Conservation (phyloP, 352 stramenopile species). For the Globisporangium echinulatum region DNA sequence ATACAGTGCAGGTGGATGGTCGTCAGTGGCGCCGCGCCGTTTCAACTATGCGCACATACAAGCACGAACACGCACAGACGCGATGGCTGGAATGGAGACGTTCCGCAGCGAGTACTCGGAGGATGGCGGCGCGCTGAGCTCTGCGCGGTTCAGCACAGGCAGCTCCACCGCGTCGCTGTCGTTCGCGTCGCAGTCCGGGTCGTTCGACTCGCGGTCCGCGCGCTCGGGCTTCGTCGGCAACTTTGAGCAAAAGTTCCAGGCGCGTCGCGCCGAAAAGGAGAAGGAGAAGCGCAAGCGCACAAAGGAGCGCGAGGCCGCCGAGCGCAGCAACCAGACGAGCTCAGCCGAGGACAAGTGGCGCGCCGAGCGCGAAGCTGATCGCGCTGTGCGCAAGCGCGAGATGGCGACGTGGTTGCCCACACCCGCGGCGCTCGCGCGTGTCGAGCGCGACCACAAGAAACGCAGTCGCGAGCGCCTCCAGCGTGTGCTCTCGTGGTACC, state of each 20-base stretch:
- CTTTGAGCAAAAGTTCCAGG: slow-evolving; percentile 52
- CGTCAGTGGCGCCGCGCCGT: too few species aligned
- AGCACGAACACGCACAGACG: too few species aligned
- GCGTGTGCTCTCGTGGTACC: slow-evolving; percentile 48
- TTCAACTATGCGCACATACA: too few species aligned
- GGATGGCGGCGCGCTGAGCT: slow-evolving; percentile 13
- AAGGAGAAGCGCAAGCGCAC: slow-evolving; percentile 32
- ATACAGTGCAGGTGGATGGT: too few species aligned
- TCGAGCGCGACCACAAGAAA: slow-evolving; percentile 29
- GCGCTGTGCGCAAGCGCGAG: slow-evolving; percentile 31
- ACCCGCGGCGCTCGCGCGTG: slow-evolving; percentile 21
- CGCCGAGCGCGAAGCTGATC: slow-evolving; percentile 44
- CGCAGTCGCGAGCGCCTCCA: slow-evolving; percentile 35
- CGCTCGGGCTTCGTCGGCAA: slow-evolving; percentile 46
- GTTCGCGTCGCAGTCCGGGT: slow-evolving; percentile 31
- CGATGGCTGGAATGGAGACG: slow-evolving; percentile 13
- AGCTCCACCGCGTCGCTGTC: slow-evolving; percentile 24
- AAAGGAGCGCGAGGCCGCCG: slow-evolving; percentile 26
- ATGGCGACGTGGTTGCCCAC: slow-evolving; percentile 54
- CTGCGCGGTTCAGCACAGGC: slow-evolving; percentile 18
- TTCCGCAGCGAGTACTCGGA: slow-evolving; percentile 41
- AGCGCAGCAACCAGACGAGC: slow-evolving; percentile 28
- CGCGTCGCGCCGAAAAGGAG: slow-evolving; percentile 44
- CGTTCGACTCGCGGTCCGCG: slow-evolving; percentile 24
- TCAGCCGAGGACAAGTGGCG: slow-evolving; percentile 39